Evolutionary conservation across 2,329 filamentous ascomycete genomes (phyloP).

Genomic region (Aspergillus nomiae): DNA sequence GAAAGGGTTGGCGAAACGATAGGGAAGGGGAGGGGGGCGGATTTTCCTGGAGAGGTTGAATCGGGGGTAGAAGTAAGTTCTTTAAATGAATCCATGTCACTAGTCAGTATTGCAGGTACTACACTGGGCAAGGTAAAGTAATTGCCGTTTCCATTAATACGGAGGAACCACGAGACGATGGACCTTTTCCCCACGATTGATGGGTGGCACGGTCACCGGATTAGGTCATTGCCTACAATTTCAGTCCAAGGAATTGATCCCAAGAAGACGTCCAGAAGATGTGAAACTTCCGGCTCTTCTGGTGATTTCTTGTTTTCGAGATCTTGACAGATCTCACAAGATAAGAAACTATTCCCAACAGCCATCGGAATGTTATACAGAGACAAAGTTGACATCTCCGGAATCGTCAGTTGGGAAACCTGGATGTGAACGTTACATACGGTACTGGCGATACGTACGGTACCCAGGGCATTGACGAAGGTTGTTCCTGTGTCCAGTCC

Average conservation of each 20-base stretch:
- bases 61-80: not conserved
- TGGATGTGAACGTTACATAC: not conserved
- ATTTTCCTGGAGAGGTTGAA: not conserved
- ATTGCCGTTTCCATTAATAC: not conserved
- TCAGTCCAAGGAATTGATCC: no score
- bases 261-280: no score
- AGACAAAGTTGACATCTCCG: not conserved
- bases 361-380: not conserved
- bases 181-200: not conserved
- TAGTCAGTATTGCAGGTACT: not conserved
- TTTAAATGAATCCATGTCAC: constrained; percentile 1
- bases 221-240: not conserved
- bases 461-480: not conserved
- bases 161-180: not conserved
- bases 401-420: not conserved
- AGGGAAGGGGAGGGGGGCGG: constrained; percentile 5
- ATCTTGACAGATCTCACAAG: not conserved
- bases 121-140: not conserved
- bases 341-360: not conserved
- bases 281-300: no score
- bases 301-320: not conserved
- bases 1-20: constrained; percentile 8
- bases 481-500: not conserved
- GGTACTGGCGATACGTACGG: not conserved
- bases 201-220: not conserved